These are phyloP conservation scores for Podaxis sp. DNA, from an alignment of 768 basidiomycete genomes.

Conservation along the genomic window DNA sequence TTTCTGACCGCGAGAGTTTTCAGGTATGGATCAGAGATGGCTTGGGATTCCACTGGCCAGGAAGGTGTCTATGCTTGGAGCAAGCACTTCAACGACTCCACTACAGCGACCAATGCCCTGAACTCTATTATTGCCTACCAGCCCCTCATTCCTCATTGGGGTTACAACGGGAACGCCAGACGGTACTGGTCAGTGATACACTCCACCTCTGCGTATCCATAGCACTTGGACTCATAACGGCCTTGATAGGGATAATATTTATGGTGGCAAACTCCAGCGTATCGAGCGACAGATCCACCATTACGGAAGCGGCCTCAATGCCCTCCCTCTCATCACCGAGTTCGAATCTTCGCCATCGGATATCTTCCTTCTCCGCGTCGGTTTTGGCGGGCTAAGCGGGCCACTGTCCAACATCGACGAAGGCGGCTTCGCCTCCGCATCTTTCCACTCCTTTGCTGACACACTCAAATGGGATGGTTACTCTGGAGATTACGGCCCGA, in stretches of 20 bases:
- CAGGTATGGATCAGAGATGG: constrained; percentile 62
- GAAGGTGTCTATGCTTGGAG: constrained; percentile 58
- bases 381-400: constrained; percentile 51
- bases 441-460: constrained; percentile 59
- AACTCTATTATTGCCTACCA: constrained; percentile 60
- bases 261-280: constrained; percentile 53
- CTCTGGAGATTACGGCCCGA: constrained; percentile 61
- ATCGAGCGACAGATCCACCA: constrained; percentile 61
- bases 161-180: constrained; percentile 59
- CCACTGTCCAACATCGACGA: constrained; percentile 57
- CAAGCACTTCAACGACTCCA: constrained; percentile 51
- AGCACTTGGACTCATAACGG: constrained; percentile 10
- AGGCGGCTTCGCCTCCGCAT: constrained; percentile 57
- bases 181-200: constrained; percentile 47
- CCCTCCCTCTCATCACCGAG: constrained; percentile 50
- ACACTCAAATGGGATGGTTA: constrained; percentile 59
- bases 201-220: background rate
- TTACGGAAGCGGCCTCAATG: constrained; percentile 57
- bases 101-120: constrained; percentile 49
- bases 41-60: constrained; percentile 57
- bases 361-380: constrained; percentile 51
- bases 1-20: constrained; percentile 5
- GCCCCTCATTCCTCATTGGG: constrained; percentile 59
- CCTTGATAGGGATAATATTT: constrained; percentile 50
- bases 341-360: constrained; percentile 48